Base-by-base conservation (phyloP, 2,329 filamentous ascomycete genomes). In the Colletotrichum costaricense region DNA sequence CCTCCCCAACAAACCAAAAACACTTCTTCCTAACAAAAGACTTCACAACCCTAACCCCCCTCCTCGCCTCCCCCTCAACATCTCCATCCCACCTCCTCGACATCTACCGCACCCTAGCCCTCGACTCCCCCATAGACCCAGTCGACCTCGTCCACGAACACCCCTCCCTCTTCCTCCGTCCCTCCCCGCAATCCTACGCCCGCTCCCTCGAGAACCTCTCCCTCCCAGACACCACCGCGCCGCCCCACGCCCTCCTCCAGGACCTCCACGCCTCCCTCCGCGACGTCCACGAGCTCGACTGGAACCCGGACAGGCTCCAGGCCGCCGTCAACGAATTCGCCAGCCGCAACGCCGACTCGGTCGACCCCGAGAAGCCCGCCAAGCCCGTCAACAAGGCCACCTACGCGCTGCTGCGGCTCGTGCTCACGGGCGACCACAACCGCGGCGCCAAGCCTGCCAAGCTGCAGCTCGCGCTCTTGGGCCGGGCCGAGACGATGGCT, bases 151-250 rank as follows among this genome's bases (percentile, higher is more conserved):
- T 74, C 62, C 54, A 74, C 35, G 64, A 69, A 28, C 73, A 75
- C 66, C 74, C 73, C 6, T 73, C 73, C 52, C 59, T 76, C 63
- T 76, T 76, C 69, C 67, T 75, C 69, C 66, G 69, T 19, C 74
- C 74, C 52, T 65, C 55, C 14, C 42, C 58, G 12, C 49, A 71
- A 14, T 46, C 67, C 60, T 66, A 55, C 60, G 7, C 30, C 35
- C 67, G 57, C 30, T 65, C 64, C 52, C 56, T 63, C 56, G 38
- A 54, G 28, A 69, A 69, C 38, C 42, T 73, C 5, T 22, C 57
- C 35, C 60, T 70, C 11, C 24, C 63, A 3, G 42, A 63, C 22
- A 42, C 62, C 24, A 56, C 28, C 12, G 35, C 66, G 6, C 19
- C 42, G 4, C 49, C 63, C 12, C 52, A 62, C 19, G 35, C n/a